These are phyloP conservation scores for Noccaea caerulescens DNA, from an alignment of 345 rosid species.

Conservation along the genomic window DNA sequence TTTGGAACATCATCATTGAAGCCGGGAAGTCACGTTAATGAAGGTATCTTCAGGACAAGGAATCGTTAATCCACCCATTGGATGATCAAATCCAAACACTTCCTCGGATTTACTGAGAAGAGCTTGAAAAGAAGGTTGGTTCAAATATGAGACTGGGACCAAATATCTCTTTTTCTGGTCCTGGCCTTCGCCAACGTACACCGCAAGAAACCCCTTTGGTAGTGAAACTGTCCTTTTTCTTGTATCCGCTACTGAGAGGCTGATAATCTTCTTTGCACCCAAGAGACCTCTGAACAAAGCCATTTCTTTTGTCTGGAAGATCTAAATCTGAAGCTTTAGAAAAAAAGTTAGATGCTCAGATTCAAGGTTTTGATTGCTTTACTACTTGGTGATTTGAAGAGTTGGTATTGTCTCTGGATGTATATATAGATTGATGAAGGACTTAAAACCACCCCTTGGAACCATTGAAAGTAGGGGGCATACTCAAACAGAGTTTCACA, in stretches of 20 bases:
- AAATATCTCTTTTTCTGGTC: conserved; percentile 46
- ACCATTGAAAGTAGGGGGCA: conserved; percentile 5
- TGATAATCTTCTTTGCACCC: conserved; percentile 27
- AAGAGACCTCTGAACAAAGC: conserved; percentile 20
- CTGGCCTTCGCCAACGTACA: conserved; percentile 52
- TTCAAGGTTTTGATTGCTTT: conserved; percentile 7
- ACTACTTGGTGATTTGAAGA: conserved; percentile 14
- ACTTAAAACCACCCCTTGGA: background rate
- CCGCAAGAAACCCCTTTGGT: conserved; percentile 50
- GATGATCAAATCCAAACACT: conserved; percentile 54
- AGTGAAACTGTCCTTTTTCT: conserved; percentile 8
- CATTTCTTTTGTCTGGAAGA: conserved; percentile 15
- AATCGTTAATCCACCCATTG: conserved; percentile 54
- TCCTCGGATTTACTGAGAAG: conserved; percentile 52
- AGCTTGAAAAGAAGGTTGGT: conserved; percentile 49
- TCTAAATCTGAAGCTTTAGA: conserved; percentile 1
- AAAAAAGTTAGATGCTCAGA: conserved; percentile 3
- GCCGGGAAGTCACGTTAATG: conserved; percentile 40
- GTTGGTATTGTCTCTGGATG: conserved; percentile 12
- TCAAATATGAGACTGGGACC: conserved; percentile 49
- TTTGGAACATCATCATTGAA: conserved; percentile 23
- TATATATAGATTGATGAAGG: conserved; percentile 25
- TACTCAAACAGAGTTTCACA: conserved; percentile 6
- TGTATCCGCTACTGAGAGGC: conserved; percentile 31
- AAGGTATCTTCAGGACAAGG: conserved; percentile 53